Evolutionary conservation across 192 early-diverging fungal genomes (phyloP), one percentile per base, ranked within the genome.

Genomic region (Lunasporangiospora selenospora): DNA sequence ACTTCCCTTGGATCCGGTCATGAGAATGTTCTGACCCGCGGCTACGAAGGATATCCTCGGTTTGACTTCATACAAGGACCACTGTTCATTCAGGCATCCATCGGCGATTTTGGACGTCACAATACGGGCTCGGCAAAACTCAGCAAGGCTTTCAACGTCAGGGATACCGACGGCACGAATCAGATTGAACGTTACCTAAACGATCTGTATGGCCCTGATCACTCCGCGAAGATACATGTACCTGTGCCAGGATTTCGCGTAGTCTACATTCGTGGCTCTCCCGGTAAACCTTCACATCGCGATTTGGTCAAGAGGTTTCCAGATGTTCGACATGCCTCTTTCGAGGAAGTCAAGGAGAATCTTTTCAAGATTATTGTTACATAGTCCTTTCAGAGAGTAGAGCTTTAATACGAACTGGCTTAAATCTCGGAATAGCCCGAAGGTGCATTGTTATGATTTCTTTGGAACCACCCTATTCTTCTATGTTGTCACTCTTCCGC

Each of bases 61-160:
- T 78, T 78, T 66, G 63, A 62, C 46, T 71, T 51, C 54, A 58
- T 73, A 13, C 52, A 66, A 41, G 56, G 76, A 55, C 51, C 56
- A 36, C 39, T 65, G 52, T 52, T 71, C 51, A 65, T 71, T 47
- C 67, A 73, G 19, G 51, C 44, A 41, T 78, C 67, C 21, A 27
- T 71, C 15, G 60, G 45, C 46, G 45, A 63, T 12, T 77, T 77
- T 45, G 62, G 21, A 43, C 9, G 2, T 29, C 75, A 77, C 56
- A 63, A 70, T 33, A 58, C 24, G 24, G 32, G 30, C 21, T 51
- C 61, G n/a, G n/a, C n/a, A n/a, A n/a, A n/a, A n/a, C n/a, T n/a
- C n/a, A 43, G 54, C 34, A 38, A 67, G 37, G 63, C 64, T 38
- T 67, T 75, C 34, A 33, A 65, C 26, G 27, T n/a, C 16, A 26